Conservation (phyloP, 164 flowering plant species). For the Piper longum region DNA sequence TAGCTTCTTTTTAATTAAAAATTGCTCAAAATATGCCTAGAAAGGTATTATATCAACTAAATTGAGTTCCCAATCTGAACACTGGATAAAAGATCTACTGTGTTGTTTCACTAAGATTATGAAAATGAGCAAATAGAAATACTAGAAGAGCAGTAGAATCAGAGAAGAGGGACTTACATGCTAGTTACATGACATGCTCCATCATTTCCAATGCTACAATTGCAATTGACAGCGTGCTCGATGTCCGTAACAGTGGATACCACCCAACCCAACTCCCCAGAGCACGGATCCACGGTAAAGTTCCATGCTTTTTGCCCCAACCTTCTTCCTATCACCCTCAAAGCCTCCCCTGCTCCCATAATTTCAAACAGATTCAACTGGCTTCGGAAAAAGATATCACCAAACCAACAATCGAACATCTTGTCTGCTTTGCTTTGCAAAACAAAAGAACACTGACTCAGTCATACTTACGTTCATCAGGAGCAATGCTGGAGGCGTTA, state of each 20-base stretch:
- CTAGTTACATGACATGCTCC: conserved; percentile 35
- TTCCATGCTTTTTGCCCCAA: neutral
- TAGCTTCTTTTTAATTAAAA: neutral
- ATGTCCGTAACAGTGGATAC: neutral
- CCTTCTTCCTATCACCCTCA: neutral
- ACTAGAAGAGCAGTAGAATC: neutral
- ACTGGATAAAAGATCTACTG: neutral
- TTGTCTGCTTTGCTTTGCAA: no score
- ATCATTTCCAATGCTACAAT: conserved; percentile 23
- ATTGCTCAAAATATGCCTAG: no score
- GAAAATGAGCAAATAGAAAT: neutral
- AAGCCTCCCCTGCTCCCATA: neutral
- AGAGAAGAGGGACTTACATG: conserved; percentile 21
- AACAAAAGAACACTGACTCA: no score
- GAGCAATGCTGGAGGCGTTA: neutral
- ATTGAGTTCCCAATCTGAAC: no score
- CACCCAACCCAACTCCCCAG: neutral
- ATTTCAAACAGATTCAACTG: neutral
- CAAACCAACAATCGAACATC: no score
- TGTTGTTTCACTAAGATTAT: neutral
- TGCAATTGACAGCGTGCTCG: conserved; percentile 25
- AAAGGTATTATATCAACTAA: no score
- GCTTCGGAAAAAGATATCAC: no score
- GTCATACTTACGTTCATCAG: neutral
- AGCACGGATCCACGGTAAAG: neutral